Evolutionary conservation across 768 basidiomycete genomes (phyloP), one percentile per base, ranked within the genome.

Genomic region (Psilocybe sp.): DNA sequence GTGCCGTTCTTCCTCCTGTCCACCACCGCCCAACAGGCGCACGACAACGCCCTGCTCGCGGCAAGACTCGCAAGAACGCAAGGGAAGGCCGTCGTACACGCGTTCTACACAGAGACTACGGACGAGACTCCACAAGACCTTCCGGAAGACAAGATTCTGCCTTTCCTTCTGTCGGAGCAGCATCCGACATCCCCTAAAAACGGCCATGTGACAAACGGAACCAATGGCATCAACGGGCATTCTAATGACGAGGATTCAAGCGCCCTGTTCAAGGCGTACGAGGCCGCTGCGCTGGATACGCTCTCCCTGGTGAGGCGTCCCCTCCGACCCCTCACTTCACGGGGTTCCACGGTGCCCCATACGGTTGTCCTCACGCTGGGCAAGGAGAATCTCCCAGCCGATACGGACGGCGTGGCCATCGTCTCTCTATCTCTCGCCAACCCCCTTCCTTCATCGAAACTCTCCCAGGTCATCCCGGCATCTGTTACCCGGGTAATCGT

Each of bases 41-140:
- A 96, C 59, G 91, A 95, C 62, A 86, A 98, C 66, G 89, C 92
- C 18, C 71, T 98, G 33, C 78, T 98, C 14, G 92, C 92, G 12
- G 84, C 90, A 44, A 81, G 85, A 38, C 69, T 98, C 44, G 91
- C 96, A 0, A 77, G 77, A 34, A 65, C 76, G 6, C 82, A 88
- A 59, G 74, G 74, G 48, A 87, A 81, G 57, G 84, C 86, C 5
- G 90, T 96, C n/a, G 73, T 97, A 19, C 96, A 98, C 64, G 84
- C 79, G 12, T 97, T 93, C 68, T 84, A 87, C 59, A 61, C 73
- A 7, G 68, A 61, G 2, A 64, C 64, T 1, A 63, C 69, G 16
- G 66, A 68, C 13, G 72, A 76, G 20, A 55, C 63, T 5, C 62
- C 80, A 10, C 68, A 74, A 15, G 78, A 85, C 55, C 69, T 89